Evolutionary conservation across 192 early-diverging fungal species (phyloP).

Genomic region (Dispira parvispora): DNA sequence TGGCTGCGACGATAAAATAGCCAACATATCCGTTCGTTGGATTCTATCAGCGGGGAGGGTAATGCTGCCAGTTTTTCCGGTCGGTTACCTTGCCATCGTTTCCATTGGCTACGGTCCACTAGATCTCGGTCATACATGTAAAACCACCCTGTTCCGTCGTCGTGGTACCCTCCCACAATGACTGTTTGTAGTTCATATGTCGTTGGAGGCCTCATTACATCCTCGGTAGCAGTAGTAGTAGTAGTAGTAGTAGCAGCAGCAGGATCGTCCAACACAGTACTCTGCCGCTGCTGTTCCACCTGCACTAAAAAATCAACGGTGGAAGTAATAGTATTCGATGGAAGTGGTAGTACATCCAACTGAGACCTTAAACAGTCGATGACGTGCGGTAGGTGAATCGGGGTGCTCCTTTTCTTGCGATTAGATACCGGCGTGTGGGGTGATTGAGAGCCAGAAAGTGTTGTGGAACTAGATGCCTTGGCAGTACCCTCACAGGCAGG

Average conservation of each 20-base stretch:
- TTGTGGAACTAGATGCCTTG: no score
- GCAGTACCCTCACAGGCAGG: no score
- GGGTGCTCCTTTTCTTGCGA: no score
- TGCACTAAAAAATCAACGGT: not conserved
- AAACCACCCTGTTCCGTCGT: not conserved
- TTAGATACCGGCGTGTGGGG: no score
- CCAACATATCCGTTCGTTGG: not conserved
- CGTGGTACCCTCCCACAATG: not conserved
- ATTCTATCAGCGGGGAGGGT: not conserved
- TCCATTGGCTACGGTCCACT: not conserved
- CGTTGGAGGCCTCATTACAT: not conserved
- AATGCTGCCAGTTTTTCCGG: not conserved
- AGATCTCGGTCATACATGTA: slow-evolving; percentile 9
- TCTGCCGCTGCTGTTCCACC: not conserved
- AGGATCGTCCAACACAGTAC: not conserved
- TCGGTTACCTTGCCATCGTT: not conserved
- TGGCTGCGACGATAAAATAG: not conserved
- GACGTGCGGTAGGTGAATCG: no score
- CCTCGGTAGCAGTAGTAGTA: not conserved
- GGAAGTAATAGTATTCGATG: not conserved
- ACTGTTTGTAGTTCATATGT: not conserved
- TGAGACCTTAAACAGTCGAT: no score
- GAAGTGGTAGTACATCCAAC: no score
- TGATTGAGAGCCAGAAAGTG: no score
- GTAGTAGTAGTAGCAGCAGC: not conserved